These are phyloP conservation scores for Colletotrichum sp. DNA, from an alignment of 2,329 filamentous ascomycete species.

Conservation along the genomic window DNA sequence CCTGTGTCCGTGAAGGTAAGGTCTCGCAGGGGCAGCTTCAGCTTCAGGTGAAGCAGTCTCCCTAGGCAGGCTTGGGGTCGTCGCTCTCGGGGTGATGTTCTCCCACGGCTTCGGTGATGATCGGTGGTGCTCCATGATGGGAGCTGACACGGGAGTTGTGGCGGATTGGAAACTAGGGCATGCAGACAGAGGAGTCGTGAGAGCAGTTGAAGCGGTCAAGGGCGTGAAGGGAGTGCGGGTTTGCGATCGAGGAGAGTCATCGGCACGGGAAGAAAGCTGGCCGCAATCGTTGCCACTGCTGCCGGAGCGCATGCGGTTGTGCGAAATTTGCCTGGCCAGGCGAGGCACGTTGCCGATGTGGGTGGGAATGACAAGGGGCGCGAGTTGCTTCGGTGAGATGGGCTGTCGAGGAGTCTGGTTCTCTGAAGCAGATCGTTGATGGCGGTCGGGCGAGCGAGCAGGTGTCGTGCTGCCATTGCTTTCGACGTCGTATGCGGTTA, in stretches of 20 bases:
- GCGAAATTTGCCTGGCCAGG: constrained; percentile 41
- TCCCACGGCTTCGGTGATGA: constrained; percentile 52
- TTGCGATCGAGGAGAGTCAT: constrained; percentile 47
- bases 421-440: constrained; percentile 20
- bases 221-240: constrained; percentile 51
- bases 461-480: neutral
- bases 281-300: constrained; percentile 46
- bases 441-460: constrained; percentile 10
- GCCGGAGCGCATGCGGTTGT: constrained; percentile 51
- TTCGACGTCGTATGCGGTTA: constrained; percentile 26
- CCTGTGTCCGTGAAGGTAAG: constrained; percentile 44
- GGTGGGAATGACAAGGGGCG: constrained; percentile 61
- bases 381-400: constrained; percentile 58
- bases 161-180: constrained; percentile 27
- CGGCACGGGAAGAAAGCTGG: constrained; percentile 44
- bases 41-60: constrained; percentile 34
- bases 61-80: constrained; percentile 30
- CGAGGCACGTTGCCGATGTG: constrained; percentile 17
- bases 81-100: constrained; percentile 26
- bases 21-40: constrained; percentile 30
- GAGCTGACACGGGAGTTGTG: constrained; percentile 53
- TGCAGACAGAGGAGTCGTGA: constrained; percentile 49
- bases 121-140: constrained; percentile 42
- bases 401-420: constrained; percentile 27
- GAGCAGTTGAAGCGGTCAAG: constrained; percentile 43